Percentiles rank a stretch among this genome's conserved stretches.
Evolutionary conservation across 306 rosid genomes (phyloP).

Genomic region (Malus domestica): ASM211411v1 NC_041800.1:26004233-26004732

Average conservation of each 20-base stretch:
- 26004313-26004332: neutral
- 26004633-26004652: no score
- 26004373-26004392: neutral
- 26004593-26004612: no score
- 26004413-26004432: neutral
- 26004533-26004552: neutral
- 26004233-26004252: slow-evolving; percentile 36
- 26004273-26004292: slow-evolving; percentile 25
- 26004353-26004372: neutral
- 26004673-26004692: no score
- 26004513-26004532: neutral
- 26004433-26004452: neutral
- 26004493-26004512: neutral
- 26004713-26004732: no score
- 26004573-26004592: no score
- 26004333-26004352: neutral
- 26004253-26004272: no score
- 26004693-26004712: no score
- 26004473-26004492: neutral
- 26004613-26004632: no score
- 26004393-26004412: neutral
- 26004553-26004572: neutral
- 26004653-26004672: no score
- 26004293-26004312: slow-evolving; percentile 27
- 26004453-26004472: neutral